Evolutionary conservation across 164 flowering plant species (phyloP), one percentile per base, ranked within the genome.

Genomic region (Tetrastigma voinierianum): DNA sequence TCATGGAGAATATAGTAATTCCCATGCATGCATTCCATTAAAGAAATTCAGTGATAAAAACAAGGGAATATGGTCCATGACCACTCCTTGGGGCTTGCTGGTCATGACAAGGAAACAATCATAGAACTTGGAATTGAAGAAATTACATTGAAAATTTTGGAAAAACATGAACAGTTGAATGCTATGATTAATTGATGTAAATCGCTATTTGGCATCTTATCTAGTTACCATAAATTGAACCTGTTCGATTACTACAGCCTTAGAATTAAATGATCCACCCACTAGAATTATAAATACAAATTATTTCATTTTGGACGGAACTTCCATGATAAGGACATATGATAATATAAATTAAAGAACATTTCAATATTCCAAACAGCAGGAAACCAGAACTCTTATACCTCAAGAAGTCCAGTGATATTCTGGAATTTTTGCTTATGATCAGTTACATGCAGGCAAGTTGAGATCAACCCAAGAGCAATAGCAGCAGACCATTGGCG

Each of bases 401-500:
- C 99, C 98, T 89, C 81, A 72, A 92, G 68, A 67, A 96, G 90
- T 61, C 81, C 90, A 69, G 71, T 76, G 65, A 85, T 81, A 71
- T 79, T 87, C 59, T 84, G 77, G 74, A 77, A 73, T 66, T 87
- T 93, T 71, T 78, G 92, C 76, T 83, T 80, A 68, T 78, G 86
- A 76, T 96, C 99, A 17, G 98, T 96, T 46, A 80, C 77, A 77
- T 93, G 96, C 57, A 90, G 71, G 75, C 81, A 82, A 74, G 83
- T 77, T 64, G 97, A 87, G 61, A 90, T 76, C 72, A 86, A 72
- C 53, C 99, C 99, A 73, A 96, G 81, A 49, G 97, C 84, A 44
- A 92, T 81, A 59, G 98, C 99, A 67, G 97, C 89, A 4, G 98
- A 73, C 99, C 98, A 96, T 68, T 92, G 98, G 58, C 87, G 89